Conservation (phyloP, 441 rosid species). For the Manihot esculenta region DNA sequence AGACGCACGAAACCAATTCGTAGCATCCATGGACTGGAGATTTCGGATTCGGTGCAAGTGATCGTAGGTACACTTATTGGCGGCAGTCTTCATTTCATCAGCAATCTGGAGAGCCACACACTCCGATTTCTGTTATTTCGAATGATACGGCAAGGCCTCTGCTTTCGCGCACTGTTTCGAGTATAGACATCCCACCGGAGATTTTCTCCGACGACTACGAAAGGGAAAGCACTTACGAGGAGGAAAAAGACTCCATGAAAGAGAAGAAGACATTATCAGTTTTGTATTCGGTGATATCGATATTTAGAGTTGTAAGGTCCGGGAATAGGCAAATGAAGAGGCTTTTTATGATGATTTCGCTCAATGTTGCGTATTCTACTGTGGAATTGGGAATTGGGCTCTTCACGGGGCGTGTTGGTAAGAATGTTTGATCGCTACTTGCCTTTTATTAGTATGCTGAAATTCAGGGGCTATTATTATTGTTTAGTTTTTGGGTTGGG, state of each 20-base stretch:
- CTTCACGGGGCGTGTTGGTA: conserved; percentile 84
- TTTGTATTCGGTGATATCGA: conserved; percentile 31
- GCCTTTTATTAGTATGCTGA: background rate
- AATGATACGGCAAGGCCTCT: conserved; percentile 50
- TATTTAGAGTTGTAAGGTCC: conserved; percentile 45
- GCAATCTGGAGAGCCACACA: conserved; percentile 42
- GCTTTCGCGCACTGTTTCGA: conserved; percentile 60
- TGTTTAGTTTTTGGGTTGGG: background rate
- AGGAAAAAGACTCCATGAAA: conserved; percentile 23
- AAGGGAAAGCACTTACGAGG: conserved; percentile 32
- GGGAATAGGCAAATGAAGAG: conserved; percentile 80
- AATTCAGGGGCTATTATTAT: background rate
- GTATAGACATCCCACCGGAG: conserved; percentile 73
- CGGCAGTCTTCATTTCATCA: conserved; percentile 68
- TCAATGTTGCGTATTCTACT: conserved; percentile 85
- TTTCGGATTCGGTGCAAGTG: conserved; percentile 46
- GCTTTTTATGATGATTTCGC: conserved; percentile 64
- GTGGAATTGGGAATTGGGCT: conserved; percentile 74
- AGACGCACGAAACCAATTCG: conserved; percentile 26
- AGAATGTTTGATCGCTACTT: conserved; percentile 1
- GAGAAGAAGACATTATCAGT: conserved; percentile 22
- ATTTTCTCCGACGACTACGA: conserved; percentile 37
- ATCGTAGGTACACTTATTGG: conserved; percentile 72
- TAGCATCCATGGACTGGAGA: conserved; percentile 43
- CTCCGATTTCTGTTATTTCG: conserved; percentile 44